Conservation (phyloP, 1,284 basidiomycete species). For the Phlebopus sp. region DNA sequence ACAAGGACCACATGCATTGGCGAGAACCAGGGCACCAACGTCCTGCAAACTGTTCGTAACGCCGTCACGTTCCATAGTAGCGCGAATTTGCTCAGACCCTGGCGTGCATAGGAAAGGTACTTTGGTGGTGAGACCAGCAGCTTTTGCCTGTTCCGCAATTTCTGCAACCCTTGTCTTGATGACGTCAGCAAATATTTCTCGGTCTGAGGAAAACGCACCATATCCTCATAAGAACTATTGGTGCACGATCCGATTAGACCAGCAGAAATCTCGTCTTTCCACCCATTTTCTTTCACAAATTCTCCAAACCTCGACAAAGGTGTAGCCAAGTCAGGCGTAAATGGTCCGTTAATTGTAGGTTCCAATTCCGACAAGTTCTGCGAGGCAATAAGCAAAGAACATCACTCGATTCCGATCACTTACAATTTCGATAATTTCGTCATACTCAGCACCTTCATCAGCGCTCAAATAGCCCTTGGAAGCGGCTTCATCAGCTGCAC, state of each 20-base stretch:
- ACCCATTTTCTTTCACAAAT: conserved; percentile 81
- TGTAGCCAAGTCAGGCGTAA: conserved; percentile 96
- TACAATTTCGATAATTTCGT: conserved; percentile 93
- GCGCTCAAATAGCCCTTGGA: conserved; percentile 75
- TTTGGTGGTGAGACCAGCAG: conserved; percentile 78
- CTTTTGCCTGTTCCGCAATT: conserved; percentile 87
- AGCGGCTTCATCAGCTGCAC: conserved; percentile 86
- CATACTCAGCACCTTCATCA: conserved; percentile 92
- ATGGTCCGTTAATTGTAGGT: conserved; percentile 95
- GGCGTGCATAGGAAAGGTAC: conserved; percentile 97
- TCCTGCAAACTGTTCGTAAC: conserved; percentile 79
- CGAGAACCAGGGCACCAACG: conserved; percentile 90
- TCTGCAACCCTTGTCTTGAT: conserved; percentile 71
- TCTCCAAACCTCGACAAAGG: conserved; percentile 89
- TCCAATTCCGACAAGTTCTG: conserved; percentile 91
- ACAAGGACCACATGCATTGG: conserved; percentile 98
- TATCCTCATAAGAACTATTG: conserved; percentile 95
- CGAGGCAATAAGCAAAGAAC: neutral
- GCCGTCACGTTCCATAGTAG: conserved; percentile 94
- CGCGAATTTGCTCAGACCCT: conserved; percentile 95
- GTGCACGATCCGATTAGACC: conserved; percentile 97
- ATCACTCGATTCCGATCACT: conserved; percentile 27
- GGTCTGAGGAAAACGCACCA: conserved; percentile 48
- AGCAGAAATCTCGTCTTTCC: conserved; percentile 91
- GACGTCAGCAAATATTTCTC: conserved; percentile 10